Evolutionary conservation across 1,284 basidiomycete genomes (phyloP).

Genomic region (Ustilago loliicola): DNA sequence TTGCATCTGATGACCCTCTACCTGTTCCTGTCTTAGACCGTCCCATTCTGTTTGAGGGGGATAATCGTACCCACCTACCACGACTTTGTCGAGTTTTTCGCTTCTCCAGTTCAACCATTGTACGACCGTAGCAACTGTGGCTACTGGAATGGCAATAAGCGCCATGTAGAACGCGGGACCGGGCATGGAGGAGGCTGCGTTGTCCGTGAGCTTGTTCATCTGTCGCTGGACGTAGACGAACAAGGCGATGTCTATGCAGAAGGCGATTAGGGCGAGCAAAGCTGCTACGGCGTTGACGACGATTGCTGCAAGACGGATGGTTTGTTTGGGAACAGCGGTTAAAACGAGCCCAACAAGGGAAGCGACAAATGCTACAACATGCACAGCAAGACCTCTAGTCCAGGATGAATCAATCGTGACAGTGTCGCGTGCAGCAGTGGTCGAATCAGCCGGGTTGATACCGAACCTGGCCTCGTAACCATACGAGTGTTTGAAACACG

Average conservation of each 20-base stretch:
- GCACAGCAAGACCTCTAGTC: slow-evolving; percentile 51
- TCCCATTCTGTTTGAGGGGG: neutral
- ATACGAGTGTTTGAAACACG: slow-evolving; percentile 45
- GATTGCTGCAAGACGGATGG: slow-evolving; percentile 21
- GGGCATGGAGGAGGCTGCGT: slow-evolving; percentile 12
- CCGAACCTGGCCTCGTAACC: slow-evolving; percentile 44
- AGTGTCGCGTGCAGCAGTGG: slow-evolving; percentile 18
- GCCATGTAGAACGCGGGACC: slow-evolving; percentile 51
- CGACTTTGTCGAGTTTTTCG: slow-evolving; percentile 21
- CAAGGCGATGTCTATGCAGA: slow-evolving; percentile 45
- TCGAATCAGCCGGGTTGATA: slow-evolving; percentile 20
- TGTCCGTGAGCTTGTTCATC: slow-evolving; percentile 21
- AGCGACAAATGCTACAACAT: slow-evolving; percentile 47
- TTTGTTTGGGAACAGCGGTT: slow-evolving; percentile 34
- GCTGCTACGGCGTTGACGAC: slow-evolving; percentile 25
- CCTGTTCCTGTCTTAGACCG: neutral
- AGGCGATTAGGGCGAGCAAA: slow-evolving; percentile 28
- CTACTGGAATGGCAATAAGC: slow-evolving; percentile 36
- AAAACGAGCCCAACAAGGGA: slow-evolving; percentile 34
- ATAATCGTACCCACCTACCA: slow-evolving; percentile 29
- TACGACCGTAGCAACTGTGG: slow-evolving; percentile 15
- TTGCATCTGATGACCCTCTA: slow-evolving; percentile 18
- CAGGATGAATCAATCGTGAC: slow-evolving; percentile 38
- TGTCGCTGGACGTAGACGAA: slow-evolving; percentile 39
- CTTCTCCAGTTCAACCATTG: slow-evolving; percentile 26